Evolutionary conservation across 2,329 filamentous ascomycete species (phyloP), one percentile per base, ranked within the genome.

Genomic region (Kalaharituber pfeilii): DNA sequence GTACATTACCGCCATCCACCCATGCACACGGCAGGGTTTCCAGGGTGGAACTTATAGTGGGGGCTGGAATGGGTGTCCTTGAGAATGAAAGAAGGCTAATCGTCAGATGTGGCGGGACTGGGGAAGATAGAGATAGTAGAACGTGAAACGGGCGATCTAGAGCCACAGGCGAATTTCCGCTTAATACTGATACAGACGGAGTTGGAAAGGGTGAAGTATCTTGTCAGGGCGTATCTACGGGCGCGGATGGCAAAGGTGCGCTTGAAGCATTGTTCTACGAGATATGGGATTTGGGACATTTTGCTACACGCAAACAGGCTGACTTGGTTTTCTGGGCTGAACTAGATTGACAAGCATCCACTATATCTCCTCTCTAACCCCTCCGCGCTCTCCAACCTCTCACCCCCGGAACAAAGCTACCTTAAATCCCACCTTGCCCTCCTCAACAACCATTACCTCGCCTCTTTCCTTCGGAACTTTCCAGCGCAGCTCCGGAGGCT

Each of bases 111-210:
- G 15, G 33, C 20, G 33, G 13, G 33, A 18, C 20, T 13, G 13
- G 33, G 33, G 33, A 57, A 73, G 68, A 84, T 84, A 64, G 76
- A 81, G 67, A 76, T 74, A 62, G 78, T 86, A 59, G 82, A 85
- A 70, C 77, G 81, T 56, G 77, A 88, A 75, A 89, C 84, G 11
- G 84, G 83, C 58, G 81, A 84, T 65, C 83, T 88, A 79, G 87
- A 94, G 65, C 84, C 88, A 49, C 87, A 84, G 68, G 82, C 85
- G 60, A 96, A 94, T 67, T 94, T 98, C 67, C 80, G 80, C 57
- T 80, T 96, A 65, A 94, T 95, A 50, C 83, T 98, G 58, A 81
- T 95, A 53, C 91, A 98, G 72, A 96, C 93, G 5, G 91, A 98
- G 70, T 77, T 98, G 53, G 88, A 95, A 67, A 76, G 91, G 47